Evolutionary conservation across 495 filamentous ascomycete species (phyloP).

Genomic region (Xylaria palmicola): DNA sequence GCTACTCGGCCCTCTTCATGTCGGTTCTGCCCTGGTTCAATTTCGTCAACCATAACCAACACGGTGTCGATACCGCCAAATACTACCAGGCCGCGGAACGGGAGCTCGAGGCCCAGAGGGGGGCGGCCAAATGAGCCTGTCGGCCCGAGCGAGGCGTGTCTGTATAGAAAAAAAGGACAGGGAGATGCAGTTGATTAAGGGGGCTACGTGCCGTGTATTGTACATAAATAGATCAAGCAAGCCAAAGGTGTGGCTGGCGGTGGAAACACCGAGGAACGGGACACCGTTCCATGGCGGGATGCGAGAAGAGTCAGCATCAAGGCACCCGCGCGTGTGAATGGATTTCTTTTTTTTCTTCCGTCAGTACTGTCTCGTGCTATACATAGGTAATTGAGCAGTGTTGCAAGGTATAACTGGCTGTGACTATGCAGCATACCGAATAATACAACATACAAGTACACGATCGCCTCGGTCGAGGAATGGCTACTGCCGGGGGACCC

Average conservation of each 20-base stretch:
- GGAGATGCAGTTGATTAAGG: conserved; percentile 22
- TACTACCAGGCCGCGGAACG: conserved; percentile 96
- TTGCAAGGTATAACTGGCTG: no score
- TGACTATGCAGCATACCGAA: no score
- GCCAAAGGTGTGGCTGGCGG: background rate
- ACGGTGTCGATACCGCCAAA: conserved; percentile 96
- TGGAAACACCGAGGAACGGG: background rate
- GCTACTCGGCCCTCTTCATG: conserved; percentile 80
- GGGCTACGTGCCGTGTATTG: conserved; percentile 7
- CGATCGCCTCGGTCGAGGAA: no score
- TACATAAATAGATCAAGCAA: conserved; percentile 14
- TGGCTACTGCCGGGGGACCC: no score
- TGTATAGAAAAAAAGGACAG: background rate
- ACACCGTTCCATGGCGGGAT: background rate
- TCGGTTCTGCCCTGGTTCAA: conserved; percentile 94
- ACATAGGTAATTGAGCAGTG: background rate
- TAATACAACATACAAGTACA: no score
- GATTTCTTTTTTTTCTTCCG: conserved; percentile 5
- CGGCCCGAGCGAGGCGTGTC: background rate
- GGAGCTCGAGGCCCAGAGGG: conserved; percentile 79
- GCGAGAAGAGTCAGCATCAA: background rate
- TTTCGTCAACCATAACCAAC: conserved; percentile 94
- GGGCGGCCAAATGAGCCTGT: conserved; percentile 24
- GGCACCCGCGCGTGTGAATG: background rate
- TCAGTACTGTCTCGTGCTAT: no score